Evolutionary conservation across 495 filamentous ascomycete genomes (phyloP).

Genomic region (Daldinia vernicosa): DNA sequence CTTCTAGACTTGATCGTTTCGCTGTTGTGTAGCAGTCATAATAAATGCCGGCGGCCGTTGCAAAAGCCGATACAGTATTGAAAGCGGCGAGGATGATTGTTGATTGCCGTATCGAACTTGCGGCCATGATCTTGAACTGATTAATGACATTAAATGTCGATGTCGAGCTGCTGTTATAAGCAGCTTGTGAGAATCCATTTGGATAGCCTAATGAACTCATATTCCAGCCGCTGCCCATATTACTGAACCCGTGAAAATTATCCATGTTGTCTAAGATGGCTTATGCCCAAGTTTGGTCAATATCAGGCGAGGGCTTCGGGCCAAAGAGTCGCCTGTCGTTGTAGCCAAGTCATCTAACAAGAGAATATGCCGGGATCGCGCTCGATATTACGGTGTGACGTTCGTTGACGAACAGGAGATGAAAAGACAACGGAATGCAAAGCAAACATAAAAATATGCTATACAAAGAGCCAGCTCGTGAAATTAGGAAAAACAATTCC

Average conservation of each 20-base stretch:
- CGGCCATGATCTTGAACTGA: conserved; percentile 54
- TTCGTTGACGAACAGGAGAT: conserved; percentile 26
- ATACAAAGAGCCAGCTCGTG: conserved; percentile 50
- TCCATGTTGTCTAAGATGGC: conserved; percentile 41
- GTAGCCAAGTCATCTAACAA: conserved; percentile 60
- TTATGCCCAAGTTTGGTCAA: conserved; percentile 49
- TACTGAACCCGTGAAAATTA: conserved; percentile 39
- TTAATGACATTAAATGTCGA: conserved; percentile 49
- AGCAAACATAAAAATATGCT: conserved; percentile 32
- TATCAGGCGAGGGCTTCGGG: conserved; percentile 57
- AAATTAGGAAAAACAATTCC: conserved; percentile 58
- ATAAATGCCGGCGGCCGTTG: conserved; percentile 55
- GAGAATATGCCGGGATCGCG: conserved; percentile 46
- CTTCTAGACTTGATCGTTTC: conserved; percentile 39
- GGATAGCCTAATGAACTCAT: conserved; percentile 44
- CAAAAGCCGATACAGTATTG: conserved; percentile 58
- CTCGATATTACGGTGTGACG: conserved; percentile 43
- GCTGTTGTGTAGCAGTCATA: conserved; percentile 53
- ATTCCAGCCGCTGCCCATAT: conserved; percentile 51
- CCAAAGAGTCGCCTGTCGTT: conserved; percentile 51
- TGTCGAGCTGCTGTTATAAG: conserved; percentile 45
- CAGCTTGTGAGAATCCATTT: conserved; percentile 49
- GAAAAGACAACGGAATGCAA: conserved; percentile 40
- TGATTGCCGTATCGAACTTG: conserved; percentile 58
- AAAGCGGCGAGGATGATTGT: conserved; percentile 59